Base-by-base conservation (phyloP, 805 yeast genomes). In the Myxozyma nipponensis region DNA sequence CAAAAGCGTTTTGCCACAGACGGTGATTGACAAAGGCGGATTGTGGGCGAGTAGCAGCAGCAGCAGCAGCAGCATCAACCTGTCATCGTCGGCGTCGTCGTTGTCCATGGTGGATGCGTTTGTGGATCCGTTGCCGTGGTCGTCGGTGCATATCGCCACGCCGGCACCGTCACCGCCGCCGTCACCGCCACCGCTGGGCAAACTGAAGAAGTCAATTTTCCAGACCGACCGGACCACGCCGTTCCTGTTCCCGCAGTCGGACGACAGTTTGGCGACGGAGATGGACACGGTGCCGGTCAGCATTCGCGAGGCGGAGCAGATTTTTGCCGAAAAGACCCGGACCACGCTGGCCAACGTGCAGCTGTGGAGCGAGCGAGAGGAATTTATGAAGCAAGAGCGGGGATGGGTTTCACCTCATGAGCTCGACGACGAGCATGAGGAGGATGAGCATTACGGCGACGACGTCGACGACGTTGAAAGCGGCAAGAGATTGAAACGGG, bases 151-250 rank as follows among this genome's bases (percentile, higher is more conserved):
- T 64, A 76, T 88, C 9, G 90, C 96, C 0, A 87, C 96, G 0
- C 96, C 95, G 0, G 85, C 84, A 1, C 93, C 95, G 2, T 86
- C 95, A 0, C 95, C 95, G 0, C 82, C 85, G 0, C 63, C 75
- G 17, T 73, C 79, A 1, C 84, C 86, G 45, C 68, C 17, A 39
- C 63, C 28, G 21, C 21, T 13, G 21, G 6, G 9, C 6, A 35
- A 18, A 66, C 67, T 24, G 34, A 56, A 64, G 23, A 63, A 66
- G 42, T 59, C 68, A 1, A 63, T 78, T 44, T 81, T 77, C 54
- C 89, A 83, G 65, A 76, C 85, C 0, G 81, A 83, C 63, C 80
- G 79, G 63, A 75, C 79, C 2, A 79, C 77, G 67, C 91, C 93
- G 1, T 75, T 82, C 47, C 69, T 84, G 2, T 82, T 78, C 58